Evolutionary conservation across 805 yeast genomes (phyloP), one percentile per base, ranked within the genome.

Genomic region (Lipomyces mesembrius): DNA sequence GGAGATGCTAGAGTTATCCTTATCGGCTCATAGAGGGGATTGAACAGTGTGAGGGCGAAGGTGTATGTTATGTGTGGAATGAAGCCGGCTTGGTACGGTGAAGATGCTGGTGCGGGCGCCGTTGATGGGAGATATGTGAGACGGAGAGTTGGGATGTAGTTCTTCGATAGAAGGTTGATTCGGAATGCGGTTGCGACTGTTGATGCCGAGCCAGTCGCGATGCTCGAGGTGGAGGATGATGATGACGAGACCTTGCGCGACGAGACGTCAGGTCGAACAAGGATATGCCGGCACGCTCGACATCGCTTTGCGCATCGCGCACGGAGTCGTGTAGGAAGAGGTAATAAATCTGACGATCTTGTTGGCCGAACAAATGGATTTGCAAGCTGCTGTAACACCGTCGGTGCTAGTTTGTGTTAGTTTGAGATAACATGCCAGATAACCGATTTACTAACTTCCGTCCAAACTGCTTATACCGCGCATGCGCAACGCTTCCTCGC

Each of bases 211-310:
- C 35, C 53, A 14, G 59, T 29, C 22, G 17, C 22, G 27, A 37
- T 27, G 12, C 35, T 9, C 22, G 25, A 17, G 1, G 57, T 22
- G 2, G 63, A 12, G 3, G 61, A 32, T 9, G 67, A 25, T 29
- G 67, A 25, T 37, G 34, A 37, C 5, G 43, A 29, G 29, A 17
- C 29, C 12, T 35, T 59, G n/a, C 52, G 60, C 25, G 58, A n/a
- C 20, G 66, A 63, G n/a, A 66, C 56, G 9, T 73, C 78, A 0
- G 81, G 82, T n/a, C 74, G 70, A 4, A 74, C 74, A 20, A 78
- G 73, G n/a, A 72, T 56, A n/a, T 71, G 69, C 17, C 76, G 71
- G 63, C 81, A 79, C 7, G 73, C 77, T 20, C 70, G 67, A 68
- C 82, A 79, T 29, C 68, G 59, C 57, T 73, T 74, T 7, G 74